phyloP scores from a whole-genome alignment of 768 basidiomycete species.

The Mycena sanguinolenta region DNA sequence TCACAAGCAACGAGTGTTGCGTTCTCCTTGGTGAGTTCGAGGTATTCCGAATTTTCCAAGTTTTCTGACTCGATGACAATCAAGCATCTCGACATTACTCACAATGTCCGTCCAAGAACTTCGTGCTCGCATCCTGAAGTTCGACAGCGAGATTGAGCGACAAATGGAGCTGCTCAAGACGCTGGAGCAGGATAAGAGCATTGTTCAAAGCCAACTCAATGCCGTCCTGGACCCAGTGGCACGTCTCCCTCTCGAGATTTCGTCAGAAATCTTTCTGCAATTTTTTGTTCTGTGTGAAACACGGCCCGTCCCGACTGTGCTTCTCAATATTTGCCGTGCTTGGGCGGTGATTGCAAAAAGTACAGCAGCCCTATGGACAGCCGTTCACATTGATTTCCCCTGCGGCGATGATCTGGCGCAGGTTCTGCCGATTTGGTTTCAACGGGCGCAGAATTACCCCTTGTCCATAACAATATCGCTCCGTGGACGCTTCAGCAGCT shows the following conservation, averaged over 20 bases:
- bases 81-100: no score
- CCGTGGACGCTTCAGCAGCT: no score
- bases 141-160: not conserved
- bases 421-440: not conserved
- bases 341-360: not conserved
- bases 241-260: conserved; percentile 3
- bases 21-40: no score
- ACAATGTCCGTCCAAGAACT: not conserved
- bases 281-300: not conserved
- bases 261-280: not conserved
- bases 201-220: not conserved
- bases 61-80: no score
- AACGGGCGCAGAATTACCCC: not conserved
- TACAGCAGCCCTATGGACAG: not conserved
- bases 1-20: no score
- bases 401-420: not conserved
- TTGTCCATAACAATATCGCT: no score
- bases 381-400: not conserved
- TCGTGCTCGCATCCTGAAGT: not conserved
- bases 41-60: no score
- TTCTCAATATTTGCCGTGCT: not conserved
- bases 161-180: not conserved
- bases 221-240: conserved; percentile 4
- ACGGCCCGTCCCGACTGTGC: not conserved
- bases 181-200: not conserved